Percentiles rank a stretch among this genome's conserved stretches.
Evolutionary conservation across 2,329 filamentous ascomycete genomes (phyloP).

Genomic region (Bipolaris gigantea): DNA sequence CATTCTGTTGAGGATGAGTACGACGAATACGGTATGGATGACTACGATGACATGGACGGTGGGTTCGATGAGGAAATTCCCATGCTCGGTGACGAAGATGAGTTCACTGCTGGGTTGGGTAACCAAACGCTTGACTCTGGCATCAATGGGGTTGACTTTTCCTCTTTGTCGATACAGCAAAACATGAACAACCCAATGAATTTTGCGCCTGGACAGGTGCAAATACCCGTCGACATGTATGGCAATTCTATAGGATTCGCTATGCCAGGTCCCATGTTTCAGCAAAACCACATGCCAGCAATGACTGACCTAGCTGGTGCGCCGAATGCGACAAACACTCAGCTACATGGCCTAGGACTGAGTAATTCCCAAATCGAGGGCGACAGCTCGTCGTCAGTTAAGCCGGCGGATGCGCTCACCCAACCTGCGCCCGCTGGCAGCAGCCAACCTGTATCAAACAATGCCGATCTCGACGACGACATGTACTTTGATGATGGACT

Average conservation of each 20-base stretch:
- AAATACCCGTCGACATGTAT: slow-evolving; percentile 34
- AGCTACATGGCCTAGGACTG: slow-evolving; percentile 22
- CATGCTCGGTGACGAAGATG: slow-evolving; percentile 49
- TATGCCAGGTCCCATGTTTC: slow-evolving; percentile 31
- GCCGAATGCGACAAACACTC: neutral
- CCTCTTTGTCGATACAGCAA: slow-evolving; percentile 31
- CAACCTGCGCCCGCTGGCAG: slow-evolving; percentile 7
- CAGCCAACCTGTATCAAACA: slow-evolving; percentile 10
- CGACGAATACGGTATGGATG: slow-evolving; percentile 45
- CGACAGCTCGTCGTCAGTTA: slow-evolving; percentile 10
- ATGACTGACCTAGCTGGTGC: neutral
- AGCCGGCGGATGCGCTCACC: slow-evolving; percentile 13
- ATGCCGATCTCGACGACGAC: slow-evolving; percentile 53
- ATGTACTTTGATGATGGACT: slow-evolving; percentile 71
- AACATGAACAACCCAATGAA: slow-evolving; percentile 23
- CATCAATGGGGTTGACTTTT: slow-evolving; percentile 41
- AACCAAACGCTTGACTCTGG: slow-evolving; percentile 32
- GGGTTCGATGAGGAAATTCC: slow-evolving; percentile 69
- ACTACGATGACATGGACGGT: slow-evolving; percentile 57
- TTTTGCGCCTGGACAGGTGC: slow-evolving; percentile 25
- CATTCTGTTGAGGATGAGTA: slow-evolving; percentile 43
- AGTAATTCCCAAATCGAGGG: slow-evolving; percentile 15
- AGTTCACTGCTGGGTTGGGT: slow-evolving; percentile 29
- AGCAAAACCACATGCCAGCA: slow-evolving; percentile 19
- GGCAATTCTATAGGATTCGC: slow-evolving; percentile 41